Base-by-base conservation (phyloP, 1,139 yeast species). In the Hyphopichia khmerensis region DNA sequence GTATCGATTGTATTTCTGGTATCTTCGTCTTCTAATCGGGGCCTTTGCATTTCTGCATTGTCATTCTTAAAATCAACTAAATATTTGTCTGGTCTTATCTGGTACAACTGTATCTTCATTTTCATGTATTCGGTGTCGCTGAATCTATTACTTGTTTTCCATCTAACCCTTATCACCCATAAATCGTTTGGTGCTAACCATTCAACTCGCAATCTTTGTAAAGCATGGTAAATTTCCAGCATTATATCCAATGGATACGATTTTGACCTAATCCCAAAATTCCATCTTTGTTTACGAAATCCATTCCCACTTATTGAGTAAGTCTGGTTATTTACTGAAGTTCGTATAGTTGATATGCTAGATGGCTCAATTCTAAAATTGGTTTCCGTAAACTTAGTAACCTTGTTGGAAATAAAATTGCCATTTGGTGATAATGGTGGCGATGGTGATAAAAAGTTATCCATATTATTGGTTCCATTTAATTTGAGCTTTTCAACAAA, bases 211-310 rank as follows among this genome's bases (percentile, higher is more conserved):
- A 93, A 72, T 56, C 88, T 88, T 65, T 87, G 87, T 56, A 93
- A 73, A 0, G 99, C 99, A 36, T 96, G 77, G 65, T 95, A 93
- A 33, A 93, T 91, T 60, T 95, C 99, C 23, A 98, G 97, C 99
- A 93, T 93, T 8, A 93, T 99, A 62, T 93, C 99, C 51, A 93
- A 73, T 32, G 99, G 99, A 60, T 93, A 93, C 1, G 97, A 89
- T 56, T 98, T 77, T 8, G 97, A 88, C 57, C 99, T 77, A 47
- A 93, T 93, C 47, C 99, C 99, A 60, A 95, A 95, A 71, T 93
- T 99, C 99, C 99, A 93, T 65, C 96, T 82, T 9, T 96, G 89
- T 63, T 89, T 93, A 51, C 91, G 87, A 60, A n/a, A n/a, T n/a
- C n/a, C n/a, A n/a, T n/a, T n/a, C n/a, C n/a, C n/a, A n/a, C n/a